These are phyloP conservation scores for Chlorella sp. DNA, from an alignment of 139 green algal species.

Conservation along the genomic window DNA sequence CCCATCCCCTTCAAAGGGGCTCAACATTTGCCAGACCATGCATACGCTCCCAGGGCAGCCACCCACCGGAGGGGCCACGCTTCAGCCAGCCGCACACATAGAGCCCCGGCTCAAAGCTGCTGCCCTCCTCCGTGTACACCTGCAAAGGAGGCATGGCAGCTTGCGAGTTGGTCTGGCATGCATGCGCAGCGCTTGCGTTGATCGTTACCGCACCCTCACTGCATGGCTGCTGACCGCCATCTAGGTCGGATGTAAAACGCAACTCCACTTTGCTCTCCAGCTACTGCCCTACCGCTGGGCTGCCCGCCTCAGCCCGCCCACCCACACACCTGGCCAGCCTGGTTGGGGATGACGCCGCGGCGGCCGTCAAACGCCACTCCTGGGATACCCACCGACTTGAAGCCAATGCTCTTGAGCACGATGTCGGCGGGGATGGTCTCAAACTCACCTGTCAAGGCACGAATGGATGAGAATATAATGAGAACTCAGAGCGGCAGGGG, in stretches of 20 bases:
- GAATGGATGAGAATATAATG: no score
- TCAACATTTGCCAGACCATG: no score
- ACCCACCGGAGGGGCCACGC: constrained; percentile 76
- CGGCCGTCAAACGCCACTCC: constrained; percentile 82
- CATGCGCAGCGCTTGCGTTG: no score
- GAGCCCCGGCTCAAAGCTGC: constrained; percentile 61
- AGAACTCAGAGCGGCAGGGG: no score
- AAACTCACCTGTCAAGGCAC: constrained; percentile 28
- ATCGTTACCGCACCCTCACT: no score
- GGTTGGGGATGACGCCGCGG: constrained; percentile 77
- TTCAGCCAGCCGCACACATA: constrained; percentile 93
- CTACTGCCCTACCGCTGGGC: not conserved
- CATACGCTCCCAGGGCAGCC: no score
- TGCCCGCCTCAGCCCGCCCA: not conserved
- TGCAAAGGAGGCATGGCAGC: constrained; percentile 26
- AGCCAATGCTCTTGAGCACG: constrained; percentile 88
- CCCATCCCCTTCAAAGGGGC: no score
- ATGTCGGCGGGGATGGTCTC: constrained; percentile 65
- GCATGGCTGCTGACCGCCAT: no score
- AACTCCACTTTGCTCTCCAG: not conserved
- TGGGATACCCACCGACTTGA: constrained; percentile 69
- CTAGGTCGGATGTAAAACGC: no score
- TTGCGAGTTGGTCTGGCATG: no score
- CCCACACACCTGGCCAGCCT: constrained; percentile 38
- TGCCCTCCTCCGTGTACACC: constrained; percentile 55